Evolutionary conservation across 2,329 filamentous ascomycete genomes (phyloP).

Genomic region (Penicillium brasilianum): DNA sequence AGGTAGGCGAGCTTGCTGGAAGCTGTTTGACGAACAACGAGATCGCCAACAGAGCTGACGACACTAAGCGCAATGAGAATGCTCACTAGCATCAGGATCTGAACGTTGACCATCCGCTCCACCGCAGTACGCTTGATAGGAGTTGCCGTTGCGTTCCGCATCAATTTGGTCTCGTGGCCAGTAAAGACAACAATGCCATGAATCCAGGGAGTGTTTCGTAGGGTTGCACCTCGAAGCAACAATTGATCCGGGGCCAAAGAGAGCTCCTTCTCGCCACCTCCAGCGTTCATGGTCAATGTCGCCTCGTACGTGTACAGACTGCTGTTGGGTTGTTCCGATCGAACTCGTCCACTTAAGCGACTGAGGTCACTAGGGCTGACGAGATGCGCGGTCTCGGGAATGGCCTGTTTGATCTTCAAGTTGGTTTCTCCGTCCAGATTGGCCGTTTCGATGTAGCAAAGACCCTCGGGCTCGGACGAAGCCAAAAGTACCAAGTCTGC

Average conservation of each 20-base stretch:
- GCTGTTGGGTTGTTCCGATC: slow-evolving; percentile 97
- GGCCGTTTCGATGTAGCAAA: slow-evolving; percentile 98
- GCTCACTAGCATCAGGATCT: slow-evolving; percentile 86
- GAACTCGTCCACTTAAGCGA: slow-evolving; percentile 80
- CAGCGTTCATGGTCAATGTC: slow-evolving; percentile 86
- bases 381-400: slow-evolving; percentile 86
- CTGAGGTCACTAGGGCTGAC: slow-evolving; percentile 87
- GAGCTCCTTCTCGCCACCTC: slow-evolving; percentile 91
- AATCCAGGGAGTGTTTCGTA: slow-evolving; percentile 96
- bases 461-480: slow-evolving; percentile 93
- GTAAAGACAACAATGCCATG: slow-evolving; percentile 96
- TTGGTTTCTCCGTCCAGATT: slow-evolving; percentile 98
- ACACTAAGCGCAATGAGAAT: slow-evolving; percentile 85
- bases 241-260: slow-evolving; percentile 90
- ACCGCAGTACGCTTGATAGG: slow-evolving; percentile 98
- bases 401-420: slow-evolving; percentile 96
- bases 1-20: slow-evolving; percentile 73
- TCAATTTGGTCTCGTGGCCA: slow-evolving; percentile 96
- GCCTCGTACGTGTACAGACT: slow-evolving; percentile 98
- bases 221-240: slow-evolving; percentile 85
- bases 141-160: slow-evolving; percentile 96
- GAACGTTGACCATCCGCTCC: slow-evolving; percentile 88
- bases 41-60: slow-evolving; percentile 87
- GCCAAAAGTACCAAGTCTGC: slow-evolving; percentile 91
- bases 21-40: slow-evolving; percentile 74